Percentiles rank a stretch among this genome's conserved stretches.
Evolutionary conservation across 2,329 filamentous ascomycete genomes (phyloP).

Genomic region (Colletotrichum limetticola): DNA sequence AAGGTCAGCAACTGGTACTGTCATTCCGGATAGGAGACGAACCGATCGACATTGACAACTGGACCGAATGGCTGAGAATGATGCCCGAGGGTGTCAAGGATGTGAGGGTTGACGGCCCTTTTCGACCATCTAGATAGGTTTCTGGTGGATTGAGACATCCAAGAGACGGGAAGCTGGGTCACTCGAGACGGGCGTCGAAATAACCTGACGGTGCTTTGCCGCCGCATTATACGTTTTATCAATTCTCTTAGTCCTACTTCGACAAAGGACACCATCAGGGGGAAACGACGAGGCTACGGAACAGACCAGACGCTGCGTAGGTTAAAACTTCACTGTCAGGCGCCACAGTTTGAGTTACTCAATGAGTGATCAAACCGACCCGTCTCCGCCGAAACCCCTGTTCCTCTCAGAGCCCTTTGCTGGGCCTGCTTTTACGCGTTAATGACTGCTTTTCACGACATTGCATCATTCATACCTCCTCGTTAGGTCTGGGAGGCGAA

Average conservation of each 20-base stretch:
- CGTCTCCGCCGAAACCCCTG: neutral
- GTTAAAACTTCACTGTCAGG: neutral
- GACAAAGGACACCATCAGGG: neutral
- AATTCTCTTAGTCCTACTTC: neutral
- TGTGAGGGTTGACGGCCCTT: slow-evolving; percentile 65
- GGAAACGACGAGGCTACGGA: neutral
- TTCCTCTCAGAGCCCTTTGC: neutral
- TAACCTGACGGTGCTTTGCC: neutral
- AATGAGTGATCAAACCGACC: neutral
- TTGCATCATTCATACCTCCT: slow-evolving; percentile 10
- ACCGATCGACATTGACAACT: slow-evolving; percentile 61
- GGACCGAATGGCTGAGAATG: slow-evolving; percentile 68
- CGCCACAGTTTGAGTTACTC: no score
- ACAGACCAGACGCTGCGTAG: neutral
- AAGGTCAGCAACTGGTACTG: slow-evolving; percentile 59
- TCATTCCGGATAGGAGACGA: slow-evolving; percentile 63
- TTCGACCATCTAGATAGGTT: slow-evolving; percentile 48
- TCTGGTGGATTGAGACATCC: neutral
- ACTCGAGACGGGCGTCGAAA: slow-evolving; percentile 46
- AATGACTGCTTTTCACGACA: neutral
- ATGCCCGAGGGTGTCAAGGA: slow-evolving; percentile 68
- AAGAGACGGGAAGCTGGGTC: neutral
- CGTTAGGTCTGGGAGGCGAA: neutral
- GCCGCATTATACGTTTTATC: slow-evolving; percentile 27
- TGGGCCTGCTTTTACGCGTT: neutral